phyloP scores from a whole-genome alignment of 257 asterid genomes.

The Gardenia jasminoides region DNA sequence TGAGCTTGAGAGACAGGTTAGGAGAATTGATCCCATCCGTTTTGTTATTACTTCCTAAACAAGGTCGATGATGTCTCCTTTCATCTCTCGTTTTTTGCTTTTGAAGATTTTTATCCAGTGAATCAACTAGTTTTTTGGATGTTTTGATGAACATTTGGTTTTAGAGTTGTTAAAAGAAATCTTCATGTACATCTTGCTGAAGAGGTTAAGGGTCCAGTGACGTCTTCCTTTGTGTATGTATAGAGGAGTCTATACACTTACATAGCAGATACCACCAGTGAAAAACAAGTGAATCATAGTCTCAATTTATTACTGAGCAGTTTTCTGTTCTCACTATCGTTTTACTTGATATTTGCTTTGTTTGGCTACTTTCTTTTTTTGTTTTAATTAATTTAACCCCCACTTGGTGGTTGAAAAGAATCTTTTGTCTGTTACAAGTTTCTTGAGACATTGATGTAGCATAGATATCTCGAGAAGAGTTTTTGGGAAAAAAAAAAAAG shows the following conservation, averaged over 20 bases:
- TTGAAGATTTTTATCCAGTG: conserved; percentile 12
- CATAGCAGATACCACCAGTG: background rate
- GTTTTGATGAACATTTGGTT: background rate
- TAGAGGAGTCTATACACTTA: background rate
- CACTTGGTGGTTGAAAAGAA: background rate
- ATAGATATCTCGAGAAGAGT: too few relatives aligned
- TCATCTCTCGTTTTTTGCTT: background rate
- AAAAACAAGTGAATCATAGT: background rate
- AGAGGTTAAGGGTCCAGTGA: background rate
- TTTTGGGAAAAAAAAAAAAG: too few relatives aligned
- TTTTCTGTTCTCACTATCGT: too few relatives aligned
- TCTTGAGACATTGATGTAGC: background rate
- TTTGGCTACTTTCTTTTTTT: background rate
- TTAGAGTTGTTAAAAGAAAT: background rate
- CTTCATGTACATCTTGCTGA: background rate
- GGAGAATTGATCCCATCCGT: conserved; percentile 52
- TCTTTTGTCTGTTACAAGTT: too few relatives aligned
- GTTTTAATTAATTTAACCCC: background rate
- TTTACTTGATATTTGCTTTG: too few relatives aligned
- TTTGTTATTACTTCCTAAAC: conserved; percentile 43
- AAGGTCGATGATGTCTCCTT: conserved; percentile 37
- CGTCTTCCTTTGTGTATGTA: background rate
- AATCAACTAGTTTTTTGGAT: background rate
- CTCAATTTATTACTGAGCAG: too few relatives aligned
- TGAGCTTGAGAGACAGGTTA: conserved; percentile 46